Evolutionary conservation across 768 basidiomycete species (phyloP).

Genomic region (Hericium rajendrae): DNA sequence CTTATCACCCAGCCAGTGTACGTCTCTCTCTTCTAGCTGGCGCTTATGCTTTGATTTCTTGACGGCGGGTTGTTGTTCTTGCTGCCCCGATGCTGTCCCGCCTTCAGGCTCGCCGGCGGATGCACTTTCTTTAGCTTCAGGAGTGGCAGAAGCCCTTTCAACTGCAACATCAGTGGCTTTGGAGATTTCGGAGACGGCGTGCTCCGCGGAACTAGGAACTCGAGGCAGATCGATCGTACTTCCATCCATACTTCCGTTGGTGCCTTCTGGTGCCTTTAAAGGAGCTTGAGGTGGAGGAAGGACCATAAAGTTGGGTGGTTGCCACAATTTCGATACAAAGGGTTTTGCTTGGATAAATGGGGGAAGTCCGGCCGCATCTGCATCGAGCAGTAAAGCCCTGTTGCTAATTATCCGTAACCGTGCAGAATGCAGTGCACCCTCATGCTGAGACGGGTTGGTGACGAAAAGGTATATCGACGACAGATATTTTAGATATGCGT

Average conservation of each 20-base stretch:
- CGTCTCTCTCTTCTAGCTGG: slow-evolving; percentile 30
- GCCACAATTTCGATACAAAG: slow-evolving; percentile 60
- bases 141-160: background rate
- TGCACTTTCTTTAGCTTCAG: background rate
- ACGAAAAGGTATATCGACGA: slow-evolving; percentile 69
- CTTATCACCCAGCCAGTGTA: slow-evolving; percentile 70
- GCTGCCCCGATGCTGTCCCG: background rate
- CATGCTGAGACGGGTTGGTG: slow-evolving; percentile 50
- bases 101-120: background rate
- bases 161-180: no score
- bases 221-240: no score
- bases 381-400: slow-evolving; percentile 46
- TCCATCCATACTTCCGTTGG: no score
- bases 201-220: no score
- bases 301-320: slow-evolving; percentile 36
- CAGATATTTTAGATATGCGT: slow-evolving; percentile 76
- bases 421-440: slow-evolving; percentile 57
- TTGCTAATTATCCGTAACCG: slow-evolving; percentile 73
- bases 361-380: slow-evolving; percentile 52
- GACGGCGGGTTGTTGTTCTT: background rate
- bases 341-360: slow-evolving; percentile 65
- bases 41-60: slow-evolving; percentile 30
- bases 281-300: slow-evolving; percentile 11
- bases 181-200: no score
- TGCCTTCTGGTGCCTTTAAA: no score